Conservation (phyloP, 2,329 filamentous ascomycete species). For the Aspergillus thermomutatus region DNA sequence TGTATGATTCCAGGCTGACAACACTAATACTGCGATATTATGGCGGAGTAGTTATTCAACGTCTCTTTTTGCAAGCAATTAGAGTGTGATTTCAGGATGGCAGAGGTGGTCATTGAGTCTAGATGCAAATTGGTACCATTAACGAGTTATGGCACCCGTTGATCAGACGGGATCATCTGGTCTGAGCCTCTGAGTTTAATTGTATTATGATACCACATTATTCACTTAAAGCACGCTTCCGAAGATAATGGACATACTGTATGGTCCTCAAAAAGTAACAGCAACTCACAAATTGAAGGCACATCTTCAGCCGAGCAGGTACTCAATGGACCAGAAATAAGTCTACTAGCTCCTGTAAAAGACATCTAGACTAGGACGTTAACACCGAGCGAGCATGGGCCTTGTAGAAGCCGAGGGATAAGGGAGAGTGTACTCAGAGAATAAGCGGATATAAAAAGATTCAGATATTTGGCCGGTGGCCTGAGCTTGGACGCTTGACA, state of each 20-base stretch:
- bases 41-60: too few species aligned
- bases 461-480: background rate
- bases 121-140: too few species aligned
- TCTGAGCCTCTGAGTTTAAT: background rate
- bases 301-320: background rate
- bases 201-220: background rate
- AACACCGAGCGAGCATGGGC: background rate
- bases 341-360: background rate
- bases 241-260: background rate
- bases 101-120: too few species aligned
- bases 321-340: background rate
- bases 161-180: too few species aligned
- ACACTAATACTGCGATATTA: too few species aligned
- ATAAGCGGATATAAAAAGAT: background rate
- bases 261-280: background rate
- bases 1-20: too few species aligned
- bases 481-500: background rate
- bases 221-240: background rate
- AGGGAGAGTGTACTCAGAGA: background rate
- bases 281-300: background rate
- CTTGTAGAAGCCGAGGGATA: background rate
- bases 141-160: too few species aligned
- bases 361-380: background rate
- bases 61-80: too few species aligned
- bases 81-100: too few species aligned